Base-by-base conservation (phyloP, 164 flowering plant genomes). In the Cinnamomum micranthum region DNA sequence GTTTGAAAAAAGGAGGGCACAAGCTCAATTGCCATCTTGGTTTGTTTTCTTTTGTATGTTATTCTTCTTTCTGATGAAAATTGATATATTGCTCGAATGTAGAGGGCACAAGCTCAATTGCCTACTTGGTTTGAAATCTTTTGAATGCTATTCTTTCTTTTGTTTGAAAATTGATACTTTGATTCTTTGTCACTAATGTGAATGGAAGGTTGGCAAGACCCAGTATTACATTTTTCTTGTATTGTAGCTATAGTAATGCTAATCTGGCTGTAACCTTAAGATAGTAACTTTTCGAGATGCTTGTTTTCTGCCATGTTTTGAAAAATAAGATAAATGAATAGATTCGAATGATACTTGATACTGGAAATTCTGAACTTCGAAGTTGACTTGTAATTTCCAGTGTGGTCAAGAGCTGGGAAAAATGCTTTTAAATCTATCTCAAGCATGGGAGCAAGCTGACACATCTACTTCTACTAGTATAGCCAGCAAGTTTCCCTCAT, bases 371-470 rank as follows among this genome's bases (percentile, higher is more conserved):
- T 50, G 25, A 25, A 71, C 64, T 62, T 6, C 11, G 10, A 66
- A 6, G 51, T 25, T 50, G 59, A 55, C 25, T 75, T 76, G 22
- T 75, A 28, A 60, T 65, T 81, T 84, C 72, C 86, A 95, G 99
- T 95, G 98, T 81, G 99, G 99, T 50, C 86, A 83, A 83, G 97
- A 93, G 79, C 81, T 93, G 74, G 99, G 98, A 72, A 86, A 91
- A 79, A 78, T 79, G 73, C 81, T 95, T 77, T 75, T 95, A 74
- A 91, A 93, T 74, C 86, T 95, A 69, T 82, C 95, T 68, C 87
- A 87, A 81, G 92, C 99, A 73, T 95, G 99, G 99, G 99, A 95
- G 79, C 62, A 15, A 58, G 98, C 91, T 71, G 99, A 95, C 55
- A 81, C 97, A 58, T 88, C 92, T 58, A 86, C 92, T 78, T 91